Evolutionary conservation across 2,329 filamentous ascomycete species (phyloP).

Genomic region (Berkeleyomyces basicola): DNA sequence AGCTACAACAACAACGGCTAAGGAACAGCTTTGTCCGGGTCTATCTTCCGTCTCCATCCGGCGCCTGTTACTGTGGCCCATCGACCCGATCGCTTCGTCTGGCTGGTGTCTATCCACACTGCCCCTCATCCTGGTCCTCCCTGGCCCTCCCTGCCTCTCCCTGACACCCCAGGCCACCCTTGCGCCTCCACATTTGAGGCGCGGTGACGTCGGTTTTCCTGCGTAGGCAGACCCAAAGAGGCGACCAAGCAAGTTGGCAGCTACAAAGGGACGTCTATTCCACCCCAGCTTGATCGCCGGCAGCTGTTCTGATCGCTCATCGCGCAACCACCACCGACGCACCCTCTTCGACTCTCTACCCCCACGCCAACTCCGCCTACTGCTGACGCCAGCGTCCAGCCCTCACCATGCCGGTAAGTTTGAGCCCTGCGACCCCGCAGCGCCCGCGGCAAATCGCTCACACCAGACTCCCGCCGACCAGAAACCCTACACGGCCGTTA

Average conservation of each 20-base stretch:
- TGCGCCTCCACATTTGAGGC: not conserved
- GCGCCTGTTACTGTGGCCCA: too few species aligned
- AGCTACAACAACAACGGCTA: not conserved
- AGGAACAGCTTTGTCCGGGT: too few species aligned
- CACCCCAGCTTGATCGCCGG: not conserved
- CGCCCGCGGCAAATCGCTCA: not conserved
- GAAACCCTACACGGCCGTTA: conserved; percentile 84
- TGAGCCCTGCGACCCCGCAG: not conserved
- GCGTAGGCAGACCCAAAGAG: not conserved
- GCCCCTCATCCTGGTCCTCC: not conserved
- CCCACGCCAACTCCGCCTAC: too few species aligned
- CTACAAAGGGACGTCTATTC: not conserved
- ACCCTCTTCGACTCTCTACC: not conserved
- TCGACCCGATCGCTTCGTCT: too few species aligned
- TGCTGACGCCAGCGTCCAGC: not conserved
- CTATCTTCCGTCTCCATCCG: too few species aligned
- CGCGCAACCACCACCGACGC: not conserved
- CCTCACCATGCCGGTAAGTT: not conserved
- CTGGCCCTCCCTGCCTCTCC: not conserved
- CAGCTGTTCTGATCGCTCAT: not conserved
- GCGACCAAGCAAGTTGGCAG: not conserved
- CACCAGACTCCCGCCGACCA: conserved; percentile 18
- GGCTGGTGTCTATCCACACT: too few species aligned
- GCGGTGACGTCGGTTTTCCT: not conserved
- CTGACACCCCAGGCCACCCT: not conserved